Conservation (phyloP, 1,139 yeast genomes). For the Zhuliangozyma blackwelliae region DNA sequence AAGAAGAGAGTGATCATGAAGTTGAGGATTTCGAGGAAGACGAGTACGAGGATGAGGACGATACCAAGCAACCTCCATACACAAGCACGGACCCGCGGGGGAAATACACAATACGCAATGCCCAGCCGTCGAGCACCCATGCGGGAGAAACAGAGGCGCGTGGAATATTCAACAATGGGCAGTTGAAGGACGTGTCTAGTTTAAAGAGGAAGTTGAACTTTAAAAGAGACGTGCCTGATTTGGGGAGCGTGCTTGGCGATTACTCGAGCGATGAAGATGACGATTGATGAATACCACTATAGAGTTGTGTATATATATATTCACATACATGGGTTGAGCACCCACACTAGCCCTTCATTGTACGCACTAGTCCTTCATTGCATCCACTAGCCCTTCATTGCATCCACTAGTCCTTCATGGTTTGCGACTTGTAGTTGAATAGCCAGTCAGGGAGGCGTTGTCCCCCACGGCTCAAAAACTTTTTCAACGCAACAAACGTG, state of each 20-base stretch:
- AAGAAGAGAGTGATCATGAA: constrained; percentile 1
- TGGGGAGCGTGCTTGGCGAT: constrained; percentile 11
- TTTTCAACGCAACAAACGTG: constrained; percentile 48
- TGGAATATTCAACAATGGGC: constrained; percentile 7
- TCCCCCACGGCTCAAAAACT: constrained; percentile 45
- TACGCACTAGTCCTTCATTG: too few relatives aligned
- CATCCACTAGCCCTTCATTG: constrained; percentile 9
- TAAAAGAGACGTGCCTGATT: constrained; percentile 3
- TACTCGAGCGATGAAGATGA: constrained; percentile 27
- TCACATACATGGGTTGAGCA: background rate
- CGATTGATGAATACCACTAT: constrained; percentile 2
- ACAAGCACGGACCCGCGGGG: too few relatives aligned
- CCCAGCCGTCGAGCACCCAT: too few relatives aligned
- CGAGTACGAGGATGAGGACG: constrained; percentile 6
- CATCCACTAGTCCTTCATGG: constrained; percentile 8
- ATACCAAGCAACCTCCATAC: too few relatives aligned
- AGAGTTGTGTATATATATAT: background rate
- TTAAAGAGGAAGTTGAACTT: constrained; percentile 4
- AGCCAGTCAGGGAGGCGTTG: constrained; percentile 54
- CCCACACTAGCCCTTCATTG: too few relatives aligned
- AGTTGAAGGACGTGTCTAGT: constrained; percentile 9
- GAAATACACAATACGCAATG: too few relatives aligned
- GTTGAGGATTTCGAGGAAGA: constrained; percentile 5
- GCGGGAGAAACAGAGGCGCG: too few relatives aligned
- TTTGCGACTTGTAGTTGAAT: constrained; percentile 21